phyloP scores from a whole-genome alignment of 2,329 filamentous ascomycete species.

The Amauroascus niger region DNA sequence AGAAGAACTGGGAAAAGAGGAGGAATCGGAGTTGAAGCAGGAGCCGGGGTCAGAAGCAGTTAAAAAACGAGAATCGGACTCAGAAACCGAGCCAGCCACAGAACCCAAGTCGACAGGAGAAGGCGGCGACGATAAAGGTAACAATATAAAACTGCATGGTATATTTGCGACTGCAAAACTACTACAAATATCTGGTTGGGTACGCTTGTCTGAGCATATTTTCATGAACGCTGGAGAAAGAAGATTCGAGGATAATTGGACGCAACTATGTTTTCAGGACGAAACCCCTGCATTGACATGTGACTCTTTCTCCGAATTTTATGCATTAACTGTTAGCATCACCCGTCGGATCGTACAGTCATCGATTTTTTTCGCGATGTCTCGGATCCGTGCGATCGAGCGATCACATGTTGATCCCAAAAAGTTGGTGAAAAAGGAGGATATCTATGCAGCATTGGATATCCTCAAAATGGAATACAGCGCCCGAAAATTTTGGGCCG shows the following conservation, averaged over 20 bases:
- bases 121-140: not conserved
- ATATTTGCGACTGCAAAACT: slow-evolving; percentile 46
- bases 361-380: slow-evolving; percentile 59
- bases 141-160: slow-evolving; percentile 13
- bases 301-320: slow-evolving; percentile 67
- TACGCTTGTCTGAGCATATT: slow-evolving; percentile 53
- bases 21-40: slow-evolving; percentile 25
- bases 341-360: slow-evolving; percentile 63
- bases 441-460: slow-evolving; percentile 47
- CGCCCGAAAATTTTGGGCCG: slow-evolving; percentile 43
- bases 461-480: slow-evolving; percentile 43
- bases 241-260: slow-evolving; percentile 58
- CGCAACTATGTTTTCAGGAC: slow-evolving; percentile 42
- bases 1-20: slow-evolving; percentile 17
- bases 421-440: slow-evolving; percentile 36
- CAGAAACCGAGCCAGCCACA: not conserved
- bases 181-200: slow-evolving; percentile 51
- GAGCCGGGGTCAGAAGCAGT: slow-evolving; percentile 7
- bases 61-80: slow-evolving; percentile 22
- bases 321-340: slow-evolving; percentile 56
- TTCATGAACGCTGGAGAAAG: slow-evolving; percentile 63
- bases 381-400: slow-evolving; percentile 49
- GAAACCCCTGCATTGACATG: slow-evolving; percentile 60
- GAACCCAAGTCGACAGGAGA: not conserved
- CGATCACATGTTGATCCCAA: slow-evolving; percentile 23